Conservation (phyloP, 164 flowering plant genomes). For the Liriodendron chinense region DNA sequence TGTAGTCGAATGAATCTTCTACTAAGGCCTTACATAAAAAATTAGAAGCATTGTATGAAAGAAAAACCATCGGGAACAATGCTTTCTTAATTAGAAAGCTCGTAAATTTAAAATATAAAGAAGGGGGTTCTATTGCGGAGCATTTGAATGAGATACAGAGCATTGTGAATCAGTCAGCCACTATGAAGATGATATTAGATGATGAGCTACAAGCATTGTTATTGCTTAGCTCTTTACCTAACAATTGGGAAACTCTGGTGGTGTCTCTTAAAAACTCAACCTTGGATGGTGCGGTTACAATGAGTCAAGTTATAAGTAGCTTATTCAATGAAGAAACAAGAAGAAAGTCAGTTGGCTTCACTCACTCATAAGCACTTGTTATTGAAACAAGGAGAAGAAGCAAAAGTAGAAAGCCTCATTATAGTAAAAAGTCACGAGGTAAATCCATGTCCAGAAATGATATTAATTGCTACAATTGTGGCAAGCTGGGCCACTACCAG, state of each 20-base stretch:
- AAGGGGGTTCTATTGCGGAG: background rate
- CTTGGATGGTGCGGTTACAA: too few species aligned
- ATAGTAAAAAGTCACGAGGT: background rate
- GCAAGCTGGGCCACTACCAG: background rate
- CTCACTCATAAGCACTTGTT: background rate
- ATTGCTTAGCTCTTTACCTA: background rate
- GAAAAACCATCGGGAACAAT: background rate
- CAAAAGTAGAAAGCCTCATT: background rate
- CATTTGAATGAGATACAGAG: background rate
- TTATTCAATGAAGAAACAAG: too few species aligned
- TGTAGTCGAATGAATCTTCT: background rate
- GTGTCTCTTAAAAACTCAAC: too few species aligned
- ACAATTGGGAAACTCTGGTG: too few species aligned
- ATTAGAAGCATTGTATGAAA: background rate
- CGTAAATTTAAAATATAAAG: conserved; percentile 1
- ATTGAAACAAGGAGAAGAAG: background rate
- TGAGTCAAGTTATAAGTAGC: too few species aligned
- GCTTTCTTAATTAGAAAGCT: background rate
- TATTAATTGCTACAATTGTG: background rate
- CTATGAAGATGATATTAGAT: background rate
- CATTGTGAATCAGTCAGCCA: background rate
- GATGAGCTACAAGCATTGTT: background rate
- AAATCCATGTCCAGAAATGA: background rate
- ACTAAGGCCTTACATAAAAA: background rate
- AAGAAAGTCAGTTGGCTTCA: background rate